Base-by-base conservation (phyloP, 2,329 filamentous ascomycete species). In the Colletotrichum limetticola region DNA sequence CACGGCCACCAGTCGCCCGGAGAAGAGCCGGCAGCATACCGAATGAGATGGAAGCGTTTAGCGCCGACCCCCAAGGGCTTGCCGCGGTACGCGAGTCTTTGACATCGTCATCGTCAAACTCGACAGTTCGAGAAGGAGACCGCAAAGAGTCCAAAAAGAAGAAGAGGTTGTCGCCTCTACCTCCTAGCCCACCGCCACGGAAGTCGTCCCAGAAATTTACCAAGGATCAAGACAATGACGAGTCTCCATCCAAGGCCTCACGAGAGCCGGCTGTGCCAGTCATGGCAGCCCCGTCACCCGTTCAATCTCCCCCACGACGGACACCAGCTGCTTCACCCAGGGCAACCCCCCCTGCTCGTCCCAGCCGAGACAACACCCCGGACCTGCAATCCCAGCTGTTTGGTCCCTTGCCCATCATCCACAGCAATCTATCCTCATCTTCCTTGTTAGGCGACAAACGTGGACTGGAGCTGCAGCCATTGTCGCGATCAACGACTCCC, bases 91-190 rank as follows among this genome's bases (percentile, higher is more conserved):
- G 91, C 67, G 93, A 95, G 78, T 92, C 92, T 1, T 84, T 91
- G 5, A 92, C 88, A 26, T 95, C 93, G 1, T 94, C 93, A 0
- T 94, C 93, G 0, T 94, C 92, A 5, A 90, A 89, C 73, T 94
- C 92, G 7, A 94, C 91, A 2, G 88, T 93, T 9, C 87, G 90
- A 42, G 87, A 84, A 19, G 86, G 85, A 28, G 86, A 86, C 14
- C 85, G 80, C 74, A 78, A 75, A 24, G 74, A 72, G 24, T 86
- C 81, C 74, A 85, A 80, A 24, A 86, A 84, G 72, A 87, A 84
- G 77, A 84, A 83, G 77, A 80, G 81, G 24, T 77, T 88, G 5
- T 82, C 85, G n/a, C 83, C 86, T 1, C 82, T 85, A 7, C 87
- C 90, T 12, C 89, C 88, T 12, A 93, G 88, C 68, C 91, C 91